Base-by-base conservation (phyloP, 2,329 filamentous ascomycete genomes). In the Mollisiaceae sp. region DNA sequence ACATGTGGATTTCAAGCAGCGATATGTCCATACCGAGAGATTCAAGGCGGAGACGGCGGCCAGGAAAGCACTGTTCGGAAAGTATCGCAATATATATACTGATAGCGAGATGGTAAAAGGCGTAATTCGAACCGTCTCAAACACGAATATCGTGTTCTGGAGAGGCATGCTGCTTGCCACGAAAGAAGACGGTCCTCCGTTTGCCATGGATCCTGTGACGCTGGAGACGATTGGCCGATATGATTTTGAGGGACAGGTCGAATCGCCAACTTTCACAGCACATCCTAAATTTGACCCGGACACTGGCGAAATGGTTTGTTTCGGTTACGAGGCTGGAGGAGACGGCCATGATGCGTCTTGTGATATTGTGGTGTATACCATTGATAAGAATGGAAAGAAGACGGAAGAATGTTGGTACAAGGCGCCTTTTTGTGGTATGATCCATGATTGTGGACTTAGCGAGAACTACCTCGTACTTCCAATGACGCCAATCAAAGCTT, bases 81-180 rank as follows among this genome's bases (percentile, higher is more conserved):
- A 81, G 50, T 88, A 88, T 67, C 78, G 85, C 20, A 88, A 88
- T 70, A 83, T 83, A 0, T 86, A 80, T 67, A 86, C 84, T 8
- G 83, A 86, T 71, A 82, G 82, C 59, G 83, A 85, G 73, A 81
- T 79, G 66, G 84, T 86, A 6, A 81, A 81, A 59, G 83, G 83
- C 1, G 81, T 86, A 5, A 83, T 87, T 47, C 77, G 85, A 24
- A 87, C 84, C 0, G 84, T 84, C 0, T 80, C 82, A 2, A 88
- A 89, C 68, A 88, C 86, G 1, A 88, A 89, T 64, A 77, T 88
- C n/a, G 77, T 84, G 1, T 86, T 83, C 70, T 88, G 84, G 82
- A 77, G 83, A 8, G 85, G 85, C 0, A 79, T 83, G 56, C 70
- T 88, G 64, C 77, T 87, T 4, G 85, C 85, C 0, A 79, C 77